These are phyloP conservation scores for Aulographum hederae DNA, from an alignment of 2,329 filamentous ascomycete genomes.

Conservation along the genomic window DNA sequence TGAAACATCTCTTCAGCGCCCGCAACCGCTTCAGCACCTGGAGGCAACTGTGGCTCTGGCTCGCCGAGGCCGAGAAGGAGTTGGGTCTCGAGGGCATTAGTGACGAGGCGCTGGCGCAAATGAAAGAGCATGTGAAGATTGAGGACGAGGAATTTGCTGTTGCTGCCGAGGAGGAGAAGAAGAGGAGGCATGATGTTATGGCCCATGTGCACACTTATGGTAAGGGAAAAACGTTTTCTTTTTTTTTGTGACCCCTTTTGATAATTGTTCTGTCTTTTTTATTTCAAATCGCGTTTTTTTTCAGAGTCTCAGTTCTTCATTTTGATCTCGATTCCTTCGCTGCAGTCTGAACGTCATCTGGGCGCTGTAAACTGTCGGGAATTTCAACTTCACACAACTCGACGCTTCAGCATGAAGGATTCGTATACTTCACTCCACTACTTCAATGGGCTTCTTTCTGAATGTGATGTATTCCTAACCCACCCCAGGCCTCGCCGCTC, in stretches of 20 bases:
- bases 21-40: slow-evolving; percentile 55
- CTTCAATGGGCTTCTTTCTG: not conserved
- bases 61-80: slow-evolving; percentile 68
- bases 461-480: slow-evolving; percentile 43
- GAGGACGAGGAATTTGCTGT: slow-evolving; percentile 28
- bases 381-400: no score
- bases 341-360: no score
- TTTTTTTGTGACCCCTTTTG: no score
- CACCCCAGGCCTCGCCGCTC: slow-evolving; percentile 55
- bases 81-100: slow-evolving; percentile 57
- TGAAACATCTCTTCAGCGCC: slow-evolving; percentile 14
- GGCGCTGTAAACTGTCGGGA: no score
- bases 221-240: no score
- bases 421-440: not conserved
- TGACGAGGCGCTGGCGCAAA: slow-evolving; percentile 35
- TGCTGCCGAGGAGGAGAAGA: slow-evolving; percentile 30
- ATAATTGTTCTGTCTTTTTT: no score
- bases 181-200: slow-evolving; percentile 41
- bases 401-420: no score
- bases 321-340: no score
- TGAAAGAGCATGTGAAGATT: slow-evolving; percentile 25
- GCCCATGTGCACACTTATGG: slow-evolving; percentile 33
- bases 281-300: no score
- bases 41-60: slow-evolving; percentile 70
- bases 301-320: no score